Conservation (phyloP, 1,284 basidiomycete genomes). For the Wallemia mellicola region DNA sequence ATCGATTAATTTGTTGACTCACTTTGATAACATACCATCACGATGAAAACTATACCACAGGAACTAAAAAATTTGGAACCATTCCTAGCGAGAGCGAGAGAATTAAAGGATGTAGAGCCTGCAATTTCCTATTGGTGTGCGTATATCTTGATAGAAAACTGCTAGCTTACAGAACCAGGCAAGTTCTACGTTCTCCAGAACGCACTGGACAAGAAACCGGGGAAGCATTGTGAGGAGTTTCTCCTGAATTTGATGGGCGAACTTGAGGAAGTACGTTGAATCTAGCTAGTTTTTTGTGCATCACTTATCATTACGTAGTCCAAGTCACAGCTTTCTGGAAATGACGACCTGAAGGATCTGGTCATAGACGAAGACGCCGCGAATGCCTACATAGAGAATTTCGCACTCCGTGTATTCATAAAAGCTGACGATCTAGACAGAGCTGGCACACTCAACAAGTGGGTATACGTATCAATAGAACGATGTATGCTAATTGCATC, state of each 20-base stretch:
- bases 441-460: slow-evolving; percentile 41
- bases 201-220: slow-evolving; percentile 38
- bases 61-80: slow-evolving; percentile 28
- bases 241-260: slow-evolving; percentile 41
- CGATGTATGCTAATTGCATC: no score
- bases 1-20: background rate
- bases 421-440: slow-evolving; percentile 77
- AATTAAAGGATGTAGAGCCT: slow-evolving; percentile 49
- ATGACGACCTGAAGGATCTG: slow-evolving; percentile 42
- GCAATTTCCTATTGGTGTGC: slow-evolving; percentile 81
- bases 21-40: background rate
- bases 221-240: slow-evolving; percentile 32
- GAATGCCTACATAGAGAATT: slow-evolving; percentile 72
- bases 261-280: slow-evolving; percentile 30
- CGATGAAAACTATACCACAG: slow-evolving; percentile 10
- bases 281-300: background rate
- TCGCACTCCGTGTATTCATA: slow-evolving; percentile 60
- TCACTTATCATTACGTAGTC: background rate
- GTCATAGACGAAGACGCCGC: slow-evolving; percentile 54
- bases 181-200: slow-evolving; percentile 69
- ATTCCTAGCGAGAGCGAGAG: slow-evolving; percentile 65
- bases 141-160: no score
- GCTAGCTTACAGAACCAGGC: no score
- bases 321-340: slow-evolving; percentile 2
- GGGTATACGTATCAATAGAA: no score